Evolutionary conservation across 2,329 filamentous ascomycete species (phyloP).

Genomic region (Hirsutella thompsonii): DNA sequence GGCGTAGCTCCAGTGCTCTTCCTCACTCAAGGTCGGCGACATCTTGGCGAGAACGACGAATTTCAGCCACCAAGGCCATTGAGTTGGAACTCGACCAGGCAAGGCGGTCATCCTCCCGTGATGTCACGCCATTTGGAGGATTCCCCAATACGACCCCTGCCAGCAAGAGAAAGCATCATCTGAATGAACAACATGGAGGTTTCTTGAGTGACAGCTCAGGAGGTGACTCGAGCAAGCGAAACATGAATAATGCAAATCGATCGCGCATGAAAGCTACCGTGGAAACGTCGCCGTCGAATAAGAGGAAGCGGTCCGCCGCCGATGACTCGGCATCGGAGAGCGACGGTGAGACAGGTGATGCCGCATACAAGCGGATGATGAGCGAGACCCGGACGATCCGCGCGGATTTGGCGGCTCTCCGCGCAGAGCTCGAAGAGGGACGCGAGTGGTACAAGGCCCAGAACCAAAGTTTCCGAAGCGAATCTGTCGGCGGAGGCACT

Average conservation of each 20-base stretch:
- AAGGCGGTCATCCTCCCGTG: background rate
- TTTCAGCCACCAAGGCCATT: constrained; percentile 1
- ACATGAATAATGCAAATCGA: background rate
- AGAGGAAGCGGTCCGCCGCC: constrained; percentile 18
- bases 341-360: constrained; percentile 6
- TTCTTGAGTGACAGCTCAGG: background rate
- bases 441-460: constrained; percentile 33
- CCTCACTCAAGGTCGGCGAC: constrained; percentile 2
- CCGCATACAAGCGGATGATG: constrained; percentile 20
- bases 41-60: background rate
- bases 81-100: constrained; percentile 3
- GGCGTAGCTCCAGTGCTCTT: constrained; percentile 15
- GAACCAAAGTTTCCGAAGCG: constrained; percentile 27
- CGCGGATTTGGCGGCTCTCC: constrained; percentile 26
- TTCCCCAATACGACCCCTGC: background rate
- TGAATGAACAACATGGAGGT: constrained; percentile 4
- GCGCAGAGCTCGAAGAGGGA: constrained; percentile 32
- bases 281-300: constrained; percentile 12
- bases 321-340: constrained; percentile 4
- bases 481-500: constrained; percentile 19
- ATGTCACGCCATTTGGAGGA: background rate
- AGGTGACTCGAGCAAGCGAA: background rate
- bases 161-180: constrained; percentile 11
- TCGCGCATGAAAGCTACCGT: constrained; percentile 4
- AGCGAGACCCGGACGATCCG: constrained; percentile 26